Conservation (phyloP, 768 basidiomycete genomes). For the Tephrocybe sp. region DNA sequence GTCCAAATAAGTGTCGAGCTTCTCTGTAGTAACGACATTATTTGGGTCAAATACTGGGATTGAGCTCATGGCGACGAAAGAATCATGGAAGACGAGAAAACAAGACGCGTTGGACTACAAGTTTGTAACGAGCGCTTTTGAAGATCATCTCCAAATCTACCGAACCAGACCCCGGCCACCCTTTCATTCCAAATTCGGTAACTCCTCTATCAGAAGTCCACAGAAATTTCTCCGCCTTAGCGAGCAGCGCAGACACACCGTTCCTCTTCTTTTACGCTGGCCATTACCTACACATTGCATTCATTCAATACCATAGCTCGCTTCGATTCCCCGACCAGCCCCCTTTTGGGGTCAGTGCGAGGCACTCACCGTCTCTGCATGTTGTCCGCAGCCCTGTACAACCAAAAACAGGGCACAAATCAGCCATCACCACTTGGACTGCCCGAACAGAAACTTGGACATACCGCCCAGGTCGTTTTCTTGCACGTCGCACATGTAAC, state of each 20-base stretch:
- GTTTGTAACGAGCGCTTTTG: constrained; percentile 20
- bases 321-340: neutral
- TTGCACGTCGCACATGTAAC: constrained; percentile 60
- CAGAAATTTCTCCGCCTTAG: constrained; percentile 5
- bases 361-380: constrained; percentile 57
- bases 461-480: constrained; percentile 72
- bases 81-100: constrained; percentile 21
- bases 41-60: constrained; percentile 34
- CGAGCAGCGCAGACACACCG: constrained; percentile 37
- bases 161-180: constrained; percentile 25
- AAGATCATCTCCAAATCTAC: constrained; percentile 32
- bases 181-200: constrained; percentile 12
- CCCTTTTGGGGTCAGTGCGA: constrained; percentile 8
- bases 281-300: constrained; percentile 39
- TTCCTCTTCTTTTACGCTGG: constrained; percentile 42
- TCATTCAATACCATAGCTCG: neutral
- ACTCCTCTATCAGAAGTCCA: constrained; percentile 12
- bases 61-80: constrained; percentile 21
- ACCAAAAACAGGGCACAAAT: constrained; percentile 13
- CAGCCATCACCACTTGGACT: constrained; percentile 1
- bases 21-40: constrained; percentile 49
- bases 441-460: constrained; percentile 14
- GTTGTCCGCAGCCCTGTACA: constrained; percentile 65
- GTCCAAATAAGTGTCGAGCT: constrained; percentile 37
- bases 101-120: constrained; percentile 3